Conservation (phyloP, 1,284 basidiomycete genomes). For the Kwoniella shivajii region DNA sequence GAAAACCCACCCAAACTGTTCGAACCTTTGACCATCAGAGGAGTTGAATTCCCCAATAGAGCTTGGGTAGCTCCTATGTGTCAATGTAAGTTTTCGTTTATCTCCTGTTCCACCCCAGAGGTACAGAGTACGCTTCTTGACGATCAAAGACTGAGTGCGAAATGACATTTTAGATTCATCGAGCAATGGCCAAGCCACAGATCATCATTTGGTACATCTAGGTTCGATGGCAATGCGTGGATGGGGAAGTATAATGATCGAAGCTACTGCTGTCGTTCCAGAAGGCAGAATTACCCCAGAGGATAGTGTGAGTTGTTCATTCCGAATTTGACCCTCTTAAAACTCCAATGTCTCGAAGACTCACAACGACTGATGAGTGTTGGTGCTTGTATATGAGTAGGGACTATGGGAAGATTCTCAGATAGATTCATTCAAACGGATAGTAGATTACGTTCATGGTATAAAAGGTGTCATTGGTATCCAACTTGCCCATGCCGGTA, state of each 20-base stretch:
- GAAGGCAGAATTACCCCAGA: constrained; percentile 67
- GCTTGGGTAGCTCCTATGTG: constrained; percentile 67
- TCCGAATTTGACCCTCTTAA: not conserved
- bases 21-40: constrained; percentile 66
- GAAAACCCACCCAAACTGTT: constrained; percentile 64
- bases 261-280: constrained; percentile 71
- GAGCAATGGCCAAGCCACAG: constrained; percentile 69
- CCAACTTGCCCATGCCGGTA: constrained; percentile 77
- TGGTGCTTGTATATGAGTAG: constrained; percentile 20
- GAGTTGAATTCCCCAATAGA: constrained; percentile 68
- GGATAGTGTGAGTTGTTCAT: constrained; percentile 40
- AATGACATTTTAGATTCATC: constrained; percentile 61
- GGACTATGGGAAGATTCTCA: constrained; percentile 78
- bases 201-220: constrained; percentile 78
- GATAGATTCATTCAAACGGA: constrained; percentile 65
- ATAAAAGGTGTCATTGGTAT: constrained; percentile 70
- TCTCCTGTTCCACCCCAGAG: not conserved
- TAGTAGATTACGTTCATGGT: constrained; percentile 75
- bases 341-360: not conserved
- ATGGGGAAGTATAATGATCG: constrained; percentile 66
- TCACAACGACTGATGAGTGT: not conserved
- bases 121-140: not conserved
- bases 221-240: constrained; percentile 58
- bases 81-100: constrained; percentile 49
- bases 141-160: too few relatives aligned